These are phyloP conservation scores for Ophiosphaerella korrae DNA, from an alignment of 2,329 filamentous ascomycete genomes.

Conservation along the genomic window DNA sequence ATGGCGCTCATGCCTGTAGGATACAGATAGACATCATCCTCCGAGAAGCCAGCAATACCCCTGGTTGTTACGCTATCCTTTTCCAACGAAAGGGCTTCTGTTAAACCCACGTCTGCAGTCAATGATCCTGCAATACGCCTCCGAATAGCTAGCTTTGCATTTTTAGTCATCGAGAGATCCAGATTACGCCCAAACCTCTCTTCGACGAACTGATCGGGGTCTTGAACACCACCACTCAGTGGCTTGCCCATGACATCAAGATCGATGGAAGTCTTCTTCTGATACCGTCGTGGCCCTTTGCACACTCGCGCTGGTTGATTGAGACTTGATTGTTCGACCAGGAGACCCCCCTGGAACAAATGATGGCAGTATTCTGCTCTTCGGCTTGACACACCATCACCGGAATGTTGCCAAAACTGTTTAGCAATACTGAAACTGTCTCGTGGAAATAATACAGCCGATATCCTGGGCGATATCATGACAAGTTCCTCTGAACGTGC, in stretches of 20 bases:
- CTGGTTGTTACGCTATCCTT: constrained; percentile 47
- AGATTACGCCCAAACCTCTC: constrained; percentile 93
- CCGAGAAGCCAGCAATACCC: constrained; percentile 68
- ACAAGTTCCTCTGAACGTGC: constrained; percentile 53
- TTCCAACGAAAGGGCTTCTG: constrained; percentile 61
- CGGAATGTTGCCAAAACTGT: constrained; percentile 95
- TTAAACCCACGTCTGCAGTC: constrained; percentile 71
- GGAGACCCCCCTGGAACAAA: constrained; percentile 71
- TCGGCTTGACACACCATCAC: constrained; percentile 89
- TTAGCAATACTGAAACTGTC: constrained; percentile 77
- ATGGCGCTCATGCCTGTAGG: constrained; percentile 95
- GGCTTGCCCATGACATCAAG: constrained; percentile 21
- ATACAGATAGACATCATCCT: constrained; percentile 87
- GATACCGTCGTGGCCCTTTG: constrained; percentile 83
- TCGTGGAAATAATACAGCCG: constrained; percentile 69
- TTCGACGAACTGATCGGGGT: constrained; percentile 83
- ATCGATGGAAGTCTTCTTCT: constrained; percentile 64
- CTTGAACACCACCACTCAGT: constrained; percentile 55
- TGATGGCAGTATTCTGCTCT: constrained; percentile 86
- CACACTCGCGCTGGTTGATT: constrained; percentile 48
- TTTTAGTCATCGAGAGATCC: constrained; percentile 75
- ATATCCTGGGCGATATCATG: constrained; percentile 53
- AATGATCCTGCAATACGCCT: constrained; percentile 88
- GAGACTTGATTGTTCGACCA: constrained; percentile 57
- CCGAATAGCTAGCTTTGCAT: constrained; percentile 84